Conservation (phyloP, 2,329 filamentous ascomycete genomes). For the Celoporthe dispersa region DNA sequence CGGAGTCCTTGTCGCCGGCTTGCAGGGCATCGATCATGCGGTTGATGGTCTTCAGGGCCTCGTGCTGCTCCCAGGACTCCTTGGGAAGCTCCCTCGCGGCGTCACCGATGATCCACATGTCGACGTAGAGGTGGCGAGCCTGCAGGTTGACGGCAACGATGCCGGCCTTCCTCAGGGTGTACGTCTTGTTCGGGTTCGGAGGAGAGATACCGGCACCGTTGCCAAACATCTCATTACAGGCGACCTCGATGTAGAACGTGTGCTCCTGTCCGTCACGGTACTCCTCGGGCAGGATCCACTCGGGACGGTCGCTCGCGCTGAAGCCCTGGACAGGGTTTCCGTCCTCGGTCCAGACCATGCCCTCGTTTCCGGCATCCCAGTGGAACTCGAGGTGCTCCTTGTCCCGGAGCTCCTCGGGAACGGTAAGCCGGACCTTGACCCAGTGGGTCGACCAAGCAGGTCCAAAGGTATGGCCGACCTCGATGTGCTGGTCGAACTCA, state of each 20-base stretch:
- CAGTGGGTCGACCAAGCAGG: constrained; percentile 98
- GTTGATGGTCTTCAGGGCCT: constrained; percentile 82
- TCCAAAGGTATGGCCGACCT: constrained; percentile 80
- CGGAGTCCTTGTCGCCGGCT: constrained; percentile 75
- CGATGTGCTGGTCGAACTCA: constrained; percentile 69
- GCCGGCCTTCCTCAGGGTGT: constrained; percentile 74
- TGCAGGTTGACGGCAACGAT: constrained; percentile 89
- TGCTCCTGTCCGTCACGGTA: constrained; percentile 88
- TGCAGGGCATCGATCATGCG: constrained; percentile 90
- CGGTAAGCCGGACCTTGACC: constrained; percentile 83
- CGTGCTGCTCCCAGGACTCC: constrained; percentile 87
- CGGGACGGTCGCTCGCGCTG: constrained; percentile 84
- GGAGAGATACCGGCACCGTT: constrained; percentile 89
- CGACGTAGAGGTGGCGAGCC: constrained; percentile 81
- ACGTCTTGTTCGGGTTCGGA: constrained; percentile 83
- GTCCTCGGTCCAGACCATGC: constrained; percentile 88
- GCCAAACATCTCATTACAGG: constrained; percentile 98
- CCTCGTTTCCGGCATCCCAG: constrained; percentile 95
- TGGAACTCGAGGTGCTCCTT: constrained; percentile 91
- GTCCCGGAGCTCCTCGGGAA: constrained; percentile 73
- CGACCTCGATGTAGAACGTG: constrained; percentile 95
- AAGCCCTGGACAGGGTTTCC: constrained; percentile 91
- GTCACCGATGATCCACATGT: constrained; percentile 96
- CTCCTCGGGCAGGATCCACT: constrained; percentile 85
- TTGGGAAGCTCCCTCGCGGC: constrained; percentile 88